Percentiles rank a stretch among this genome's conserved stretches.
These are phyloP conservation scores for Tuber melanosporum DNA, from an alignment of 495 filamentous ascomycete species.

Conservation along the genomic window DNA sequence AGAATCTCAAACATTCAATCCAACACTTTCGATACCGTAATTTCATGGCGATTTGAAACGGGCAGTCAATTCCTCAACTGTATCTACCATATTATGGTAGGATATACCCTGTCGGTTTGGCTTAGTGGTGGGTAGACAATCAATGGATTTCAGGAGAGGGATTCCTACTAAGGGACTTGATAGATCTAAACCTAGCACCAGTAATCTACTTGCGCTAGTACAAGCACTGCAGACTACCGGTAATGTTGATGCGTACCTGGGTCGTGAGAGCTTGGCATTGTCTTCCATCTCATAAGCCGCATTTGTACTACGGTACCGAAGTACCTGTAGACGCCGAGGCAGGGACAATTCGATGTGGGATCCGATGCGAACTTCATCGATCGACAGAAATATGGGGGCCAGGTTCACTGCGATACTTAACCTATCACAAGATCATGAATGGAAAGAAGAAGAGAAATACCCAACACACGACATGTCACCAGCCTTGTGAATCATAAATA, in stretches of 20 bases:
- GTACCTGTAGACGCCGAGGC: not conserved
- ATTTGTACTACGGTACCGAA: not conserved
- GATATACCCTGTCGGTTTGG: not conserved
- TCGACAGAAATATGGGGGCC: not conserved
- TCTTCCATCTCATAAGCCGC: not conserved
- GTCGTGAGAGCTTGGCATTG: not conserved
- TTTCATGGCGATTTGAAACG: not conserved
- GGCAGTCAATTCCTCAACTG: not conserved
- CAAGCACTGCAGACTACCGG: no score
- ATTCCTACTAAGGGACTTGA: not conserved
- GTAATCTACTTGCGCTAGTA: no score
- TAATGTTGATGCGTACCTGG: not conserved
- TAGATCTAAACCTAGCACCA: not conserved
- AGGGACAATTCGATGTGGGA: not conserved
- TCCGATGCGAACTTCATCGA: not conserved
- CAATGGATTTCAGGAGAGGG: not conserved
- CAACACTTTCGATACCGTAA: not conserved
- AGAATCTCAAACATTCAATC: not conserved
- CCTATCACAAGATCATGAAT: not conserved
- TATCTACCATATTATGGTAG: not conserved
- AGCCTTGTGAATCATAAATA: not conserved
- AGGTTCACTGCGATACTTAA: not conserved
- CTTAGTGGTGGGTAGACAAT: not conserved
- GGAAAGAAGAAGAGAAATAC: not conserved
- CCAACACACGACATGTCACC: not conserved